phyloP scores from a whole-genome alignment of 371 early-diverging fungal species.

The Neoconidiobolus thromboides region DNA sequence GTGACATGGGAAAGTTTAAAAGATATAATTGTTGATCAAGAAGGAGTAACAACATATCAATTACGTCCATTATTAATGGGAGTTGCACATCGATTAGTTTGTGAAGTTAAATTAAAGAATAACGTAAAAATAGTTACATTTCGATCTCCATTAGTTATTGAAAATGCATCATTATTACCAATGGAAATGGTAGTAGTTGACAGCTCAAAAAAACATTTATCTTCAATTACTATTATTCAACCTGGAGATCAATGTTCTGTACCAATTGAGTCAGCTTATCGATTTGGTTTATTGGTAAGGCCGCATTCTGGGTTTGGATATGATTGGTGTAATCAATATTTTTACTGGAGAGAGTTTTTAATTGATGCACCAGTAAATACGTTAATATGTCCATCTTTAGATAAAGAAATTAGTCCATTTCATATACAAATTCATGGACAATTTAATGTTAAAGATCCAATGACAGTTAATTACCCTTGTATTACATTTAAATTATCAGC shows the following conservation, averaged over 20 bases:
- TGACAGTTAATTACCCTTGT: slow-evolving; percentile 43
- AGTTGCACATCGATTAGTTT: slow-evolving; percentile 63
- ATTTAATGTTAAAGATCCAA: slow-evolving; percentile 19
- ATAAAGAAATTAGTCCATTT: slow-evolving; percentile 30
- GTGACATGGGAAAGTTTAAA: slow-evolving; percentile 81
- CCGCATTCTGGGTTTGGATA: slow-evolving; percentile 66
- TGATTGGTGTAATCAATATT: slow-evolving; percentile 42
- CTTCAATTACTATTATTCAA: slow-evolving; percentile 17
- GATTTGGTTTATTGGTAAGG: slow-evolving; percentile 52
- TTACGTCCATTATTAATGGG: slow-evolving; percentile 59
- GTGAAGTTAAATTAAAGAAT: slow-evolving; percentile 64
- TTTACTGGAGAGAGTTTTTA: slow-evolving; percentile 48
- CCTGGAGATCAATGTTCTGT: slow-evolving; percentile 70
- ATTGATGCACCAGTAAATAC: slow-evolving; percentile 14
- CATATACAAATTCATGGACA: slow-evolving; percentile 35
- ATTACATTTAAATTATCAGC: slow-evolving; percentile 69
- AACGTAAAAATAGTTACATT: slow-evolving; percentile 85
- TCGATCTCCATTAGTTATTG: slow-evolving; percentile 61
- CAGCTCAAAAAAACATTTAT: slow-evolving; percentile 27
- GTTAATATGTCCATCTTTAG: slow-evolving; percentile 26
- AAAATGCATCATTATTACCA: slow-evolving; percentile 57
- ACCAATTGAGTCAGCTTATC: slow-evolving; percentile 68
- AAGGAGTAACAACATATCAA: slow-evolving; percentile 53
- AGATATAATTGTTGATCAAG: slow-evolving; percentile 68
- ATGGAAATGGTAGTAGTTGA: slow-evolving; percentile 68